These are phyloP conservation scores for Zasmidium angulare DNA, from an alignment of 2,329 filamentous ascomycete genomes.

Conservation along the genomic window DNA sequence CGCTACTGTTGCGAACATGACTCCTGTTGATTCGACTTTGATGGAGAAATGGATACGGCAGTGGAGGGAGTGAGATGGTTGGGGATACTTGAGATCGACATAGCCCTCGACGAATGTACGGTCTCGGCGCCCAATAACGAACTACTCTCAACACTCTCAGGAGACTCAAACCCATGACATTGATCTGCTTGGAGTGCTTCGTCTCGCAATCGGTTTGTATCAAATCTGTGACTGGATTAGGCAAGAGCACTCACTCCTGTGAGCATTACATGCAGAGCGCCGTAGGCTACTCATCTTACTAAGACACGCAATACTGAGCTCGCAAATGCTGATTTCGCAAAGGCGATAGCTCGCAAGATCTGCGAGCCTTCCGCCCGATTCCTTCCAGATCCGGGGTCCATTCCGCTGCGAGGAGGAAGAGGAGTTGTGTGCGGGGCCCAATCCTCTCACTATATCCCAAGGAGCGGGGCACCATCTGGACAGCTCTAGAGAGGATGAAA, in stretches of 20 bases:
- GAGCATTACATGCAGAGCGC: too few relatives aligned
- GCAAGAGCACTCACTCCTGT: too few relatives aligned
- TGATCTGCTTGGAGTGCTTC: too few relatives aligned
- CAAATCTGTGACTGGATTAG: too few relatives aligned
- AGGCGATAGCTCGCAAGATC: not conserved
- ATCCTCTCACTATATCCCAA: not conserved
- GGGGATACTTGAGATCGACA: not conserved
- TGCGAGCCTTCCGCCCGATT: not conserved
- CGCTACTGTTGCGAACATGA: slow-evolving; percentile 30
- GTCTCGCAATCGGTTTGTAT: too few relatives aligned
- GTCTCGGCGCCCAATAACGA: too few relatives aligned
- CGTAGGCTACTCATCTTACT: too few relatives aligned
- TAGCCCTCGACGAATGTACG: not conserved
- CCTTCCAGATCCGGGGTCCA: not conserved
- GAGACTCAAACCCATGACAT: too few relatives aligned
- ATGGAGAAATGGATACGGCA: slow-evolving; percentile 28
- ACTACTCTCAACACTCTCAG: too few relatives aligned
- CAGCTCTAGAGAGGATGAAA: not conserved
- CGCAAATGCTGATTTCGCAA: too few relatives aligned
- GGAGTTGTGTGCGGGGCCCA: not conserved
- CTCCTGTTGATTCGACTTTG: slow-evolving; percentile 20
- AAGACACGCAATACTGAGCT: too few relatives aligned
- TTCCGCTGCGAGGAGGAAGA: not conserved
- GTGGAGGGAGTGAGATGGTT: slow-evolving; percentile 19
- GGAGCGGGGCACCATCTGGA: not conserved